Evolutionary conservation across 1,139 yeast genomes (phyloP), one percentile per base, ranked within the genome.

Genomic region (Taiozyma sp.): DNA sequence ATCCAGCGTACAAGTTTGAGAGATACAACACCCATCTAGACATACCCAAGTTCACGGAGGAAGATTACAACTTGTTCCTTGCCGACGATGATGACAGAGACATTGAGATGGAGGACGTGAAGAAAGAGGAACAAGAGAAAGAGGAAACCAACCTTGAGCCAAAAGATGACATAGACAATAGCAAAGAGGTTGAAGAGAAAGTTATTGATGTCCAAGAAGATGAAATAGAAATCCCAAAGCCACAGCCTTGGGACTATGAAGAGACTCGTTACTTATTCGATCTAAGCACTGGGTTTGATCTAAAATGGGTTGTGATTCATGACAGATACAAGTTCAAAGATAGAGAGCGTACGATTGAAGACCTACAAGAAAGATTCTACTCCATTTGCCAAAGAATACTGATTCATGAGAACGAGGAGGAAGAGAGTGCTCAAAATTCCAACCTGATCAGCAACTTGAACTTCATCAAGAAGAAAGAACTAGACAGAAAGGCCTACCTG

Each of bases 221-320:
- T 8, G 52, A 53, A 23, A 42, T 44, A 40, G 41, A 7, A 38
- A 44, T 28, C 22, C 19, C 28, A 9, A 47, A 47, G n/a, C 29
- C 44, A 10, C 34, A 34, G 3, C 57, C 60, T 5, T 92, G 98
- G 97, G 71, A 80, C 2, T 88, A 77, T 60, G 84, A 84, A 44
- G 98, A 93, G 65, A 89, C 97, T 0, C 72, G 73, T 47, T 81
- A 87, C 55, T 70, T 93, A 28, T 90, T 92, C 67, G 86, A 83
- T 2, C 70, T 89, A 38, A 88, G 96, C 56, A 69, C 74, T 41
- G 78, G 76, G 2, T 92, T 80, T 64, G 98, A 93, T 64, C 74
- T 93, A 62, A 80, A 95, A 57, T 93, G 99, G 98, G 80, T 86
- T 12, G 84, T 91, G 1, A 81, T 93, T 13, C 75, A 79, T 55